These are phyloP conservation scores for Trametes gibbosa DNA, from an alignment of 768 basidiomycete species.

Conservation along the genomic window DNA sequence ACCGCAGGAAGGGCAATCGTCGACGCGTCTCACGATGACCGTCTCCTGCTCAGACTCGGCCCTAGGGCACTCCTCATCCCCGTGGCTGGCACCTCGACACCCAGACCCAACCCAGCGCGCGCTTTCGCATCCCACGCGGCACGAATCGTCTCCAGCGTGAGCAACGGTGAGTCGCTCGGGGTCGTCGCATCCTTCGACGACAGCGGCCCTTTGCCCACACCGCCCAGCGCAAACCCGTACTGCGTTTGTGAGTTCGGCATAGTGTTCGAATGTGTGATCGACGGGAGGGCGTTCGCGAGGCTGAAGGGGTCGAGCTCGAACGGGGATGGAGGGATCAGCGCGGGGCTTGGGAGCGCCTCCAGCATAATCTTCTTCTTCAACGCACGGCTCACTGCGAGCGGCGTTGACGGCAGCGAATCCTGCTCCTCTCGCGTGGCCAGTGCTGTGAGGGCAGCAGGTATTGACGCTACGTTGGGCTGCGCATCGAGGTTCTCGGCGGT, in stretches of 20 bases:
- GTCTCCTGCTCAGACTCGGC: slow-evolving; percentile 11
- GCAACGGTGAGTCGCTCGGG: slow-evolving; percentile 8
- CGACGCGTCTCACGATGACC: neutral
- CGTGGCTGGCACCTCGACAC: neutral
- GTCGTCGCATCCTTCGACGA: neutral
- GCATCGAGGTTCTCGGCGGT: neutral
- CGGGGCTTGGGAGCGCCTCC: slow-evolving; percentile 28
- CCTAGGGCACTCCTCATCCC: neutral
- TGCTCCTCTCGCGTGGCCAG: neutral
- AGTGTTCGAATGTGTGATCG: too few species aligned
- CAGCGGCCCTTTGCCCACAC: neutral
- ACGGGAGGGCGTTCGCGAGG: neutral
- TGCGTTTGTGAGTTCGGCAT: too few species aligned
- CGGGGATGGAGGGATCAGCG: slow-evolving; percentile 28
- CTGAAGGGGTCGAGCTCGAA: slow-evolving; percentile 24
- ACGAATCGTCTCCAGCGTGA: slow-evolving; percentile 13
- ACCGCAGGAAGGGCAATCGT: neutral
- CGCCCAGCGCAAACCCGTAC: neutral
- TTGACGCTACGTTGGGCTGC: neutral
- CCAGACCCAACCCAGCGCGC: slow-evolving; percentile 4
- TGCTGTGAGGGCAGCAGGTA: neutral
- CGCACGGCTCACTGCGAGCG: slow-evolving; percentile 6
- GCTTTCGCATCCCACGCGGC: slow-evolving; percentile 10
- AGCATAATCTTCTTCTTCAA: slow-evolving; percentile 21
- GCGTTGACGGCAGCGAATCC: neutral